phyloP scores from a whole-genome alignment of 306 rosid genomes.

The Medicago truncatula region MtrunA17r5.0-ANR NC_053042.1:44661501-44662000 shows the following conservation, averaged over 20 bases:
- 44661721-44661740: constrained; percentile 4
- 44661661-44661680: constrained; percentile 14
- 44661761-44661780: constrained; percentile 11
- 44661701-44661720: not conserved
- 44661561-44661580: constrained; percentile 16
- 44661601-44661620: constrained; percentile 19
- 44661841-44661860: constrained; percentile 98
- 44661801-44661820: constrained; percentile 48
- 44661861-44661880: constrained; percentile 91
- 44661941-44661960: constrained; percentile 66
- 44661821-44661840: constrained; percentile 87
- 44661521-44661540: constrained; percentile 5
- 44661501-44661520: constrained; percentile 12
- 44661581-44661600: constrained; percentile 30
- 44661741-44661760: not conserved
- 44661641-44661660: constrained; percentile 7
- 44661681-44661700: constrained; percentile 8
- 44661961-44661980: constrained; percentile 16
- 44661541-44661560: not conserved
- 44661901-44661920: constrained; percentile 90
- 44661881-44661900: constrained; percentile 88
- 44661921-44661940: constrained; percentile 94
- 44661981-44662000: constrained; percentile 5
- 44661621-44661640: constrained; percentile 23
- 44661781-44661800: constrained; percentile 16